phyloP scores from a whole-genome alignment of 352 stramenopile species.

The Phytophthora europaea region DNA sequence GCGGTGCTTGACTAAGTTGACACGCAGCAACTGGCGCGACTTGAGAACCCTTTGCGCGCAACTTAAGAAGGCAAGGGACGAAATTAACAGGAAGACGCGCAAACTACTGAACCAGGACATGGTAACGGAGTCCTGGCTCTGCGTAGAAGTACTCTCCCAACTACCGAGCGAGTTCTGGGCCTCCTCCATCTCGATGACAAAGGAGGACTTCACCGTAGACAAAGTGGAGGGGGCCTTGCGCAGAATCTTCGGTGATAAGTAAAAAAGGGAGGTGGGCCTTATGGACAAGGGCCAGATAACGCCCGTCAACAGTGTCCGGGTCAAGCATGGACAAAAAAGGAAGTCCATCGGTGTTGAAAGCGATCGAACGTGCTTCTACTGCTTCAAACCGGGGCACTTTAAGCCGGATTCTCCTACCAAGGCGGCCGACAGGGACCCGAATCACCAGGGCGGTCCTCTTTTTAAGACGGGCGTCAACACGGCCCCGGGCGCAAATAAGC shows the following conservation, averaged over 20 bases:
- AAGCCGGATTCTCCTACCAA: slow-evolving; percentile 2
- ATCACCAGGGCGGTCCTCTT: neutral
- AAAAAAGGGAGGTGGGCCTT: slow-evolving; percentile 11
- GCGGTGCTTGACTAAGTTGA: neutral
- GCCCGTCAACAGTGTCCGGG: slow-evolving; percentile 2
- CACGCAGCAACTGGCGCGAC: neutral
- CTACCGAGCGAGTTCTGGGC: too few species aligned
- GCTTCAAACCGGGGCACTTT: slow-evolving; percentile 12
- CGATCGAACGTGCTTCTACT: slow-evolving; percentile 4
- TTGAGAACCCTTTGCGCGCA: neutral
- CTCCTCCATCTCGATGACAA: slow-evolving; percentile 23
- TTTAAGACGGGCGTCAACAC: slow-evolving; percentile 24
- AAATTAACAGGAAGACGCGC: slow-evolving; percentile 22
- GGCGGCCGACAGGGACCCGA: slow-evolving; percentile 1
- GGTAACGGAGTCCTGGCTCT: slow-evolving; percentile 16
- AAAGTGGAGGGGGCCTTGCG: slow-evolving; percentile 9
- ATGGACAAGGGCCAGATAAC: neutral
- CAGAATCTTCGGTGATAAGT: slow-evolving; percentile 15
- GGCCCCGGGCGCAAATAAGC: neutral
- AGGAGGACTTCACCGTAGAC: slow-evolving; percentile 6
- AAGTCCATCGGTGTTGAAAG: neutral
- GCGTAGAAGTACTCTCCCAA: slow-evolving; percentile 8
- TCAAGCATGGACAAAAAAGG: slow-evolving; percentile 3
- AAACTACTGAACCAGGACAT: neutral
- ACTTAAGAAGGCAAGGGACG: slow-evolving; percentile 15